Evolutionary conservation across 768 basidiomycete genomes (phyloP), one percentile per base, ranked within the genome.

Genomic region (Podaxis rugospora): DNA sequence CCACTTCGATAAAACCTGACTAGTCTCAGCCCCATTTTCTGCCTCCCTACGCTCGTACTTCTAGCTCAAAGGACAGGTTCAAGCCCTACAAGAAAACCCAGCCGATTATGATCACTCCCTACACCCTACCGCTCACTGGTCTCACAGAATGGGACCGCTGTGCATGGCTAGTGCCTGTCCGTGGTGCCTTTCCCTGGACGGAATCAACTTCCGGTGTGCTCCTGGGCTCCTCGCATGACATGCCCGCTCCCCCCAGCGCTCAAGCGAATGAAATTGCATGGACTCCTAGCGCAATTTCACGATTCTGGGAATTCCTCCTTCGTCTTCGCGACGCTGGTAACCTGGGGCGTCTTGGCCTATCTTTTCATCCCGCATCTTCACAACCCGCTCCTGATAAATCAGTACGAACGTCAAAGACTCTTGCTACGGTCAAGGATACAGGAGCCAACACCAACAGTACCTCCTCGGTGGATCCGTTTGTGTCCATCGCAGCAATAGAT

Each of bases 401-500:
- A 27, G n/a, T 10, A 10, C 59, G 32, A 14, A 37, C 18, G 4
- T 53, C 59, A 37, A 60, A 28, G 16, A 60, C 51, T 23, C 27
- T 53, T 42, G 3, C 10, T 18, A 46, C 59, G 13, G n/a, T 25
- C 23, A 13, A 25, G 25, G 9, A 50, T 23, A 23, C 35, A 13
- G 42, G 49, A 25, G 27, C 35, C 14, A 4, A 39, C 23, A 7
- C 21, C 14, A 46, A 35, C 27, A 5, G 5, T 11, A 16, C 50
- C n/a, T 44, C 37, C 32, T 32, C 32, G 7, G 32, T 28, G 5
- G 35, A n/a, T 13, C 37, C 25, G 7, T 46, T 37, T 28, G 14
- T 55, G 5, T 55, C 52, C 23, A n/a, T 80, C 52, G 71, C 72
- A 39, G 59, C 60, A 6, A 66, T 74, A 47, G 84, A 87, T 65